Base-by-base conservation (phyloP, 2,329 filamentous ascomycete species). In the Fusarium brevicatenulatum region DNA sequence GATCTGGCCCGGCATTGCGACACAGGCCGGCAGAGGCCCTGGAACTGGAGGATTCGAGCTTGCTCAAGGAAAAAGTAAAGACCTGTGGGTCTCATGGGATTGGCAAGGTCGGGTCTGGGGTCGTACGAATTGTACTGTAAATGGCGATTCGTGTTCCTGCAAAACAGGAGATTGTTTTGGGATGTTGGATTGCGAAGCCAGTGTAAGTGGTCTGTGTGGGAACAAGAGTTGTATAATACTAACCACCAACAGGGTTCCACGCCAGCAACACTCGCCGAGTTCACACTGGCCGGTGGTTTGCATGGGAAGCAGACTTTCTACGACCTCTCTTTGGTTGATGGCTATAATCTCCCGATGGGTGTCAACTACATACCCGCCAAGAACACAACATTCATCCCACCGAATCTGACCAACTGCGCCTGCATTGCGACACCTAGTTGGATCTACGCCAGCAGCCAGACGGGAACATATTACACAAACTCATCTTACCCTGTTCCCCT, bases 71-170 rank as follows among this genome's bases (percentile, higher is more conserved):
- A 83, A 86, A 39, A 90, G 86, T 60, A 88, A 82, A 68, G 87
- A 87, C 46, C 83, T 95, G 68, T 90, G 86, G 59, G 92, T 96
- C 30, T 89, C 90, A 16, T 84, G 88, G 55, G 89, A 94, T 74
- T 97, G 93, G 94, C 91, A 93, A 79, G 94, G 94, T 15, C 89
- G 94, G 60, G 85, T 96, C 34, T 96, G 93, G 94, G 94, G 91
- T 18, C 87, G 94, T 60, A 95, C 93, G 23, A 96, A 96, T 79
- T 97, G 94, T 83, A 93, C 89, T 43, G 94, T 95, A 80, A 90
- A 91, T 74, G 85, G 85, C 21, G 87, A 90, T 53, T 92, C 91
- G 3, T 90, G 86, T 57, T 90, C 92, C 28, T 96, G 94, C 81
- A 81, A 85, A 56, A 94, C 93, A 5, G 93, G 93, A 12, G 93